phyloP scores from a whole-genome alignment of 768 basidiomycete species.

The Podaxis sp. region DNA sequence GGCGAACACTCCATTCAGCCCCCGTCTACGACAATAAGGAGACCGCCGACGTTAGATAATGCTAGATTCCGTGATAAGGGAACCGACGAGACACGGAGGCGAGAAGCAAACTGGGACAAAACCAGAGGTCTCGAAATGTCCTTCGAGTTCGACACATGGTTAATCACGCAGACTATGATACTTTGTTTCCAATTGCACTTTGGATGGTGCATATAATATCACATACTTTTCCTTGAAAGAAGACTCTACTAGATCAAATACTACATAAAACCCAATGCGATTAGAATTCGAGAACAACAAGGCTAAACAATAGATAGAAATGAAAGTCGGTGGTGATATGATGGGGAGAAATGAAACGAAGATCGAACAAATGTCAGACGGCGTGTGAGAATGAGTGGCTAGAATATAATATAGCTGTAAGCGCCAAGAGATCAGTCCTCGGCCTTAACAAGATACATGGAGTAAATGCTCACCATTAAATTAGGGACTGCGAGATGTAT shows the following conservation, averaged over 20 bases:
- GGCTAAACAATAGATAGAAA: neutral
- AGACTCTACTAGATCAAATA: neutral
- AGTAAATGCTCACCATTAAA: slow-evolving; percentile 9
- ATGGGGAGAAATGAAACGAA: slow-evolving; percentile 1
- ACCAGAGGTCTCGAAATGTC: slow-evolving; percentile 50
- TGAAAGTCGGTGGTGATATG: slow-evolving; percentile 9
- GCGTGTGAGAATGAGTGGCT: neutral
- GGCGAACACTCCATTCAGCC: neutral
- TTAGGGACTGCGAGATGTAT: slow-evolving; percentile 2
- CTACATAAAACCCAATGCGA: slow-evolving; percentile 10
- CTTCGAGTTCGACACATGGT: slow-evolving; percentile 21
- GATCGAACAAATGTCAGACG: neutral
- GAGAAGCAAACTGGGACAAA: slow-evolving; percentile 39
- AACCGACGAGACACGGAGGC: slow-evolving; percentile 48
- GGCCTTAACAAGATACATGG: neutral
- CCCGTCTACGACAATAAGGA: neutral
- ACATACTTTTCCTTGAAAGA: neutral
- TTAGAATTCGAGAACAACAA: slow-evolving; percentile 6
- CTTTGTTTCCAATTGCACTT: neutral
- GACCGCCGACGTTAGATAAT: neutral
- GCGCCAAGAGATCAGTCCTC: neutral
- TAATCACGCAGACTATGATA: neutral
- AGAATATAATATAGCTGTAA: slow-evolving; percentile 9
- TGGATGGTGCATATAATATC: neutral
- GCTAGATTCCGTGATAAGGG: slow-evolving; percentile 43